phyloP scores from a whole-genome alignment of 768 basidiomycete genomes.

The Rhodosporidiobolus sp. region DNA sequence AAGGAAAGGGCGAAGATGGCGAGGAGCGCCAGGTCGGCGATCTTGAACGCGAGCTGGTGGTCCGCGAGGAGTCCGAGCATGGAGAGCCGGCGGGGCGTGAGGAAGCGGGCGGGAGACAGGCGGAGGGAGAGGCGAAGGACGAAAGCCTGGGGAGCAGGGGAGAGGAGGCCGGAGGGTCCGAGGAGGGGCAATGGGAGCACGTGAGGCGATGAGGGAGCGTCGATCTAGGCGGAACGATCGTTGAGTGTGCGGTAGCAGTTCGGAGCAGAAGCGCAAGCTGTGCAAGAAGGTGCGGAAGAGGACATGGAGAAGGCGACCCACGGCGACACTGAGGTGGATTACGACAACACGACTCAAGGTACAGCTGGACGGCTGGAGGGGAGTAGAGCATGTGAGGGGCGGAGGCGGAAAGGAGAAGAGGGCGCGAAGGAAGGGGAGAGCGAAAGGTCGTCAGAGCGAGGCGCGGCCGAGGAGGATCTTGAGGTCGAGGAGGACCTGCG shows the following conservation, averaged over 20 bases:
- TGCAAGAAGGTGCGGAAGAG: not conserved
- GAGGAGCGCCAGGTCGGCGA: not conserved
- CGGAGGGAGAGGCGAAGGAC: not conserved
- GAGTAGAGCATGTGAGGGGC: not conserved
- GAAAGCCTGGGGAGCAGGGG: too few relatives aligned
- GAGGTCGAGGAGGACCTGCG: constrained; percentile 57
- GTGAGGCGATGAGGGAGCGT: not conserved
- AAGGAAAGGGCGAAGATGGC: not conserved
- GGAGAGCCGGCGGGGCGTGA: too few relatives aligned
- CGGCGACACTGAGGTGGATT: not conserved
- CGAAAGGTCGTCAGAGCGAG: constrained; percentile 11
- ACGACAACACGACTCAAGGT: not conserved
- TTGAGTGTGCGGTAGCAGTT: too few relatives aligned
- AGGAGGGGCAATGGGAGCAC: not conserved
- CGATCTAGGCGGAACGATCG: not conserved
- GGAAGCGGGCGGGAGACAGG: not conserved
- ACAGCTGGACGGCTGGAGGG: not conserved
- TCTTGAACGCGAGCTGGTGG: not conserved
- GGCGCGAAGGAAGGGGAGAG: not conserved
- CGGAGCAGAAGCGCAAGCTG: not conserved
- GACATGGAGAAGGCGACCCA: not conserved
- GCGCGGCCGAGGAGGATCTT: constrained; percentile 64
- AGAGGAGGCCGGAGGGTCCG: not conserved
- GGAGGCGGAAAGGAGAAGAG: not conserved
- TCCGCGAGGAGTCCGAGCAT: not conserved